Percentiles rank a stretch among this genome's conserved stretches.
These are phyloP conservation scores for Verticillium zaregamsianum DNA, from an alignment of 2,329 filamentous ascomycete genomes.

Conservation along the genomic window DNA sequence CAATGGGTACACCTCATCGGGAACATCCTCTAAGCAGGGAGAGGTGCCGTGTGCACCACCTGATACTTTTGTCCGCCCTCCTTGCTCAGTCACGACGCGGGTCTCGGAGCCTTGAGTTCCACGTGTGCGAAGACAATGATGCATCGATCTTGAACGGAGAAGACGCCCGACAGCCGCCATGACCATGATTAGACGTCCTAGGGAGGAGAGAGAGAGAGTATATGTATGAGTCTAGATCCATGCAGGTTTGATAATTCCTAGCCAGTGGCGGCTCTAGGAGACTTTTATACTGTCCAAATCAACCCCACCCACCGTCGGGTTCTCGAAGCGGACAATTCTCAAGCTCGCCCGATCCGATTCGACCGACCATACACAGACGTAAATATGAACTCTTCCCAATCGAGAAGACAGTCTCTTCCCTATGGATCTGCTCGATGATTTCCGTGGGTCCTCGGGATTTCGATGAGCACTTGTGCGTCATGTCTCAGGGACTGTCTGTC, in stretches of 20 bases:
- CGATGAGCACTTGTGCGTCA: neutral
- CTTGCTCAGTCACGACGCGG: neutral
- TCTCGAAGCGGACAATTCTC: neutral
- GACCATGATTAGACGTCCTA: neutral
- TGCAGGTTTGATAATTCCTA: neutral
- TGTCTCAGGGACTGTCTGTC: neutral
- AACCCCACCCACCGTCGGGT: neutral
- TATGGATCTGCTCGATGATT: neutral
- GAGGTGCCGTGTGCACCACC: neutral
- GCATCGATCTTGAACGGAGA: neutral
- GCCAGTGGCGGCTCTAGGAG: neutral
- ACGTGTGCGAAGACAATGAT: neutral
- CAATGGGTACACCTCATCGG: neutral
- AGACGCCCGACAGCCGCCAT: neutral
- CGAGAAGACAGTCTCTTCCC: neutral
- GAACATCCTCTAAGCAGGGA: neutral
- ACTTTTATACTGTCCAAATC: neutral
- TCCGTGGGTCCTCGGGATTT: neutral
- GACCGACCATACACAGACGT: neutral
- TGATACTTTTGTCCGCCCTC: neutral
- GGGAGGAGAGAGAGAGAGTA: no score
- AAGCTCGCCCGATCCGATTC: neutral
- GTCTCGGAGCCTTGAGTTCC: neutral
- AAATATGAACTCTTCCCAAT: neutral
- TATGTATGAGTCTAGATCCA: no score